Evolutionary conservation across 495 filamentous ascomycete genomes (phyloP).

Genomic region (Delitschia confertaspora): DNA sequence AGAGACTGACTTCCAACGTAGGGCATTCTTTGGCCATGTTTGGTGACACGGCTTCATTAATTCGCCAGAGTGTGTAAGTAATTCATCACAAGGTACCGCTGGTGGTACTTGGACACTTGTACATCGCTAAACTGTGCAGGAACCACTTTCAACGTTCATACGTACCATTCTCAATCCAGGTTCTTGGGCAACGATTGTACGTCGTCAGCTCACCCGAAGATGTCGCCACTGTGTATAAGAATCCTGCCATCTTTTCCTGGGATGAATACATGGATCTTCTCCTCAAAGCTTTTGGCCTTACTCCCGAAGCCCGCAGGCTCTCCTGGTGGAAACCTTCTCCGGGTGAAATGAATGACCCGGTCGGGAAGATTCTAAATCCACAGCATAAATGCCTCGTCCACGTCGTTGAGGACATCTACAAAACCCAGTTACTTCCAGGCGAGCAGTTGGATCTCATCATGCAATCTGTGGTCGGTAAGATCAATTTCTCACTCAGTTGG

Average conservation of each 20-base stretch:
- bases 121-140: neutral
- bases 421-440: constrained; percentile 3
- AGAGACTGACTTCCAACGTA: neutral
- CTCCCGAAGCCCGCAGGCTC: neutral
- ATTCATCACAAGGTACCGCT: too few species aligned
- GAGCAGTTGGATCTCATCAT: constrained; percentile 1
- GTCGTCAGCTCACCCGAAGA: neutral
- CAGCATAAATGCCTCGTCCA: constrained; percentile 3
- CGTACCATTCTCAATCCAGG: neutral
- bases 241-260: neutral
- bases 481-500: neutral
- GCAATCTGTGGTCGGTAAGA: neutral
- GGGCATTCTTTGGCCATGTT: constrained; percentile 1
- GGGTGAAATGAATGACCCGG: neutral
- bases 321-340: neutral
- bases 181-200: constrained; percentile 1
- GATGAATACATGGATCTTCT: neutral
- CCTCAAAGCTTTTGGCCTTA: constrained; percentile 2
- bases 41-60: neutral
- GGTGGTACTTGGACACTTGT: too few species aligned
- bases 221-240: constrained; percentile 2
- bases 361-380: constrained; percentile 1
- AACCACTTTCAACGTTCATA: constrained; percentile 1
- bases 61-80: neutral
- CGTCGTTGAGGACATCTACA: constrained; percentile 1